Evolutionary conservation across 441 rosid species (phyloP), one percentile per base, ranked within the genome.

Genomic region (Theobroma grandiflorum): DNA sequence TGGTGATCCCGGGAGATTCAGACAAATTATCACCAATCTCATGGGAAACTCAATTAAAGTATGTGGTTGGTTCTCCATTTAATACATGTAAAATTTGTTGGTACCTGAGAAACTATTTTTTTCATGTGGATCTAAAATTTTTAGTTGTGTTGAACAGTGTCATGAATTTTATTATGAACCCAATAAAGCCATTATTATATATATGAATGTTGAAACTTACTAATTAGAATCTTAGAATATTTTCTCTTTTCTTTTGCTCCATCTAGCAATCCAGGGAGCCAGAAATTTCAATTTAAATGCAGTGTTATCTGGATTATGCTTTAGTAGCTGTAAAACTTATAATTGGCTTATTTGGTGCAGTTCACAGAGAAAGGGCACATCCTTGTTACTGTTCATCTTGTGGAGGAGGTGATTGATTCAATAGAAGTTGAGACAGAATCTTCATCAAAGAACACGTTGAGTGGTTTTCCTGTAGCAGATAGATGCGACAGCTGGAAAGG

Each of bases 11-110:
- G 95, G 94, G 78, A 89, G 98, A 82, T 93, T 94, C 85, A 91
- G 97, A 64, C 99, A 96, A 84, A 93, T 96, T 82, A 90, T 96
- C 84, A 93, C 91, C 77, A 96, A 96, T 85, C 95, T 96, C 73
- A 91, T 92, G 96, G 98, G 98, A 57, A 96, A 96, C 82, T 96
- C 99, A 35, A 92, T 96, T n/a, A 96, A 94, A 90, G 99, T 94
- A 87, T 85, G 92, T 61, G n/a, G 64, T 57, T 77, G 64, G 31
- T 72, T 77, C 40, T 52, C 58, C 53, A 12, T 78, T 78, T 18
- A 58, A 45, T 49, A 18, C 3, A 53, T 35, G 8, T 37, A 69
- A 8, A 35, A 10, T 40, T 47, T 12, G 18, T 12, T 3, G 45
- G 47, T 37, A 72, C n/a, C 3, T 65, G 72, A 61, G 65, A 61